Evolutionary conservation across 2,329 filamentous ascomycete species (phyloP), one percentile per base, ranked within the genome.

Genomic region (Aspergillus transmontanensis): DNA sequence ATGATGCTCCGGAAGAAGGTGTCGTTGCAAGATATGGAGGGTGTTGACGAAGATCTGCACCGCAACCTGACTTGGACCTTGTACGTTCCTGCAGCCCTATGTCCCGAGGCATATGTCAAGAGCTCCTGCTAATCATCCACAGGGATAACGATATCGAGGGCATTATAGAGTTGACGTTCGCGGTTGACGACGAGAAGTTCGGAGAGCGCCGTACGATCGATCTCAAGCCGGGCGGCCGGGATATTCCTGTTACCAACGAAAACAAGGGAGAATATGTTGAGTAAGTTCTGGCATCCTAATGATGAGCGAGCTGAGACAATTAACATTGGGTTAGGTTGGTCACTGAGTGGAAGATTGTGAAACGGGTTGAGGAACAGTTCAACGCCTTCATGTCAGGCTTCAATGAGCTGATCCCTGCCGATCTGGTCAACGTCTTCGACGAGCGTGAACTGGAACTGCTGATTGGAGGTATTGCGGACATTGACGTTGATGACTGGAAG

Each of bases 181-280:
- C 93, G 1, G 96, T 96, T 2, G 95, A 99, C 75, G 95, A 99
- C 75, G 95, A 98, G 81, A 89, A 94, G 65, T 99, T 99, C 74
- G 95, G 95, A 66, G 94, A 97, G 70, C 90, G 94, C 72, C 92
- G 91, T 45, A 95, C 94, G 19, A 93, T 99, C 75, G 95, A 99
- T 76, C 85, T 99, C 69, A 97, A 96, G 76, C 93, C 93, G 16
- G 87, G 89, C 74, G 95, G 95, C 61, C 88, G 92, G 69, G 87
- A 99, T 73, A 97, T 99, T 66, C 92, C 96, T 26, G 95, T 99
- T 50, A 98, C 94, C 21, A 97, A 99, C 76, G 94, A 96, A 75
- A 99, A 99, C 85, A 99, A 99, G 86, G 92, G 92, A 81, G 94
- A 98, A 85, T 99, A 99, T 74, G 93, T 99, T 67, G 95, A 99